phyloP scores from a whole-genome alignment of 495 filamentous ascomycete genomes.

The Penicillium verhagenii region DNA sequence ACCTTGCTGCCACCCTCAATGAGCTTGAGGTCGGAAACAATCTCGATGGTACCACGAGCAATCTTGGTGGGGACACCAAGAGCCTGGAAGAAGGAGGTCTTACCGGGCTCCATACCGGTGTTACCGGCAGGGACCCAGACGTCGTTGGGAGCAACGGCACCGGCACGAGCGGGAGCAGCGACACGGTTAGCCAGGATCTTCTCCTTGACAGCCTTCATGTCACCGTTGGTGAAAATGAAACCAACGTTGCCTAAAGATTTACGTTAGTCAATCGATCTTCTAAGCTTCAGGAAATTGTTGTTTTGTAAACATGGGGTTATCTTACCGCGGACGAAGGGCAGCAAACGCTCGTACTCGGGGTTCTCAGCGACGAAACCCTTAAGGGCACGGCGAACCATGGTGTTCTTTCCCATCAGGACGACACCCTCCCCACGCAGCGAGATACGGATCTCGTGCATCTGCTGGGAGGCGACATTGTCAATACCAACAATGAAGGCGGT shows the following conservation, averaged over 20 bases:
- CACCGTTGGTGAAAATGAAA: constrained; percentile 98
- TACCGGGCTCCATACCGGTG: constrained; percentile 99
- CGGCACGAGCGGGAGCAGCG: constrained; percentile 93
- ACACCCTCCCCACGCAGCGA: constrained; percentile 84
- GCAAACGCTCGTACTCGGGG: constrained; percentile 96
- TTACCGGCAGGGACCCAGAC: constrained; percentile 94
- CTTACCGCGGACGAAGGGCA: constrained; percentile 85
- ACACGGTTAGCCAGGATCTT: constrained; percentile 97
- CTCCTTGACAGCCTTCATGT: constrained; percentile 86
- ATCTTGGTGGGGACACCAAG: constrained; percentile 99
- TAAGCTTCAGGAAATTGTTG: background rate
- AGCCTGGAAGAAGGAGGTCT: constrained; percentile 99
- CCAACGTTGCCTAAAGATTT: constrained; percentile 76
- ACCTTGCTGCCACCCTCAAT: constrained; percentile 91
- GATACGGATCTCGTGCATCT: constrained; percentile 99
- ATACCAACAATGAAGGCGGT: constrained; percentile 96
- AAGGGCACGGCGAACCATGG: constrained; percentile 97
- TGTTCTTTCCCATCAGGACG: constrained; percentile 99
- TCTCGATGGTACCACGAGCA: constrained; percentile 99
- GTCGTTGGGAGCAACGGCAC: constrained; percentile 88
- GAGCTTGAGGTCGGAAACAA: constrained; percentile 96
- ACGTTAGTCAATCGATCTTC: constrained; percentile 5
- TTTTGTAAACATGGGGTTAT: no score
- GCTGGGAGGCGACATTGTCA: constrained; percentile 97
- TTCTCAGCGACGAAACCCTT: constrained; percentile 89